Base-by-base conservation (phyloP, 2,329 filamentous ascomycete species). In the Tolypocladium capitatum region DNA sequence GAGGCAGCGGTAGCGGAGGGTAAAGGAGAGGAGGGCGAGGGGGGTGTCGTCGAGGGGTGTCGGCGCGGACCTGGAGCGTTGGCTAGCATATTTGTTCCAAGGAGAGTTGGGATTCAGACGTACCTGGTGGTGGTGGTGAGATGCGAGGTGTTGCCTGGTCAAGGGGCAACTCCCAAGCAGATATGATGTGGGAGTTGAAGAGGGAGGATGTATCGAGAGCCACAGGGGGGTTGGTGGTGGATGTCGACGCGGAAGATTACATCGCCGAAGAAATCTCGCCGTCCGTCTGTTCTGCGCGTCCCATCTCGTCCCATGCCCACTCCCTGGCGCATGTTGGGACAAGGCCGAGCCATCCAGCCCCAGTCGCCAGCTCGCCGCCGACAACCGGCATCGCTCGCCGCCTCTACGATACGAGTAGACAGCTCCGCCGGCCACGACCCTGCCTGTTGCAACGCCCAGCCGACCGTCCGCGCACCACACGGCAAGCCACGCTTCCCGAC, bases 1-100 rank as follows among this genome's bases (percentile, higher is more conserved):
- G 18, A 50, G 36, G 16, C 61, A 58, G 30, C 56, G 53, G 49
- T 57, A 61, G 43, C 60, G 61, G 2, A 57, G 56, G 20, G 49
- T 45, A 33, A 65, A 55, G 16, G 47, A 49, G 43, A 62, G 50
- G 32, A 9, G n/a, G 11, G 28, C 36, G 18, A 27, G 7, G n/a
- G 43, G 24, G 11, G 32, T 14, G 20, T 43, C n/a, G 4, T 42
- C 14, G 10, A 42, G 38, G 2, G 16, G 5, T 5, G 10, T 28
- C 10, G 38, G 11, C 8, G 38, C 16, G 7, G 14, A n/a, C 38
- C 38, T 42, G 16, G 11, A 10, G 9, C 8, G 2, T 10, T 27
- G 24, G 24, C 30, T 18, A 42, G 2, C 18, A 3, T 4, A 14
- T 28, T 14, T 21, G 16, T 30, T n/a, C 2, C 5, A 18, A 4